Percentiles rank a stretch among this genome's conserved stretches.
phyloP scores from a whole-genome alignment of 768 basidiomycete genomes.

The Cubamyces sp. region DNA sequence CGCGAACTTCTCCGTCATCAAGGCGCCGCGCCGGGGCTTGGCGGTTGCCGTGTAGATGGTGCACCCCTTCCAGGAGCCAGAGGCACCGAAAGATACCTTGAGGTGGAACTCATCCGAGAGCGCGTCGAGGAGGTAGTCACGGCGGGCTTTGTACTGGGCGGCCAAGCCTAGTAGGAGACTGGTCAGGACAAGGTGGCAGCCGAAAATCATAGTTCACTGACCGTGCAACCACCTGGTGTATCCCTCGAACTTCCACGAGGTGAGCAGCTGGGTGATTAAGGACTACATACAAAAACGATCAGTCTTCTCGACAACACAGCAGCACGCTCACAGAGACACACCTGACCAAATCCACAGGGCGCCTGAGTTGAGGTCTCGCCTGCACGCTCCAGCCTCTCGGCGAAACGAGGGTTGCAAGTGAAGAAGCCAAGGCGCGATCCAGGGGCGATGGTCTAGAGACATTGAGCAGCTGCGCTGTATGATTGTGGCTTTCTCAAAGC shows the following conservation, averaged over 20 bases:
- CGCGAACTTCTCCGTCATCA: constrained; percentile 46
- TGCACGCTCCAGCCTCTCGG: constrained; percentile 72
- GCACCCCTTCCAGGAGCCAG: constrained; percentile 40
- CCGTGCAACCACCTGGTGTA: constrained; percentile 82
- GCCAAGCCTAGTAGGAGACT: constrained; percentile 45
- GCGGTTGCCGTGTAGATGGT: constrained; percentile 50
- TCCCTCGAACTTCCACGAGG: constrained; percentile 69
- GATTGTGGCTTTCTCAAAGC: not conserved
- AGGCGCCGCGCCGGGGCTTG: constrained; percentile 34
- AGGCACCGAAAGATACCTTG: constrained; percentile 34
- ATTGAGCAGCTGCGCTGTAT: not conserved
- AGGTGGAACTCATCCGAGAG: constrained; percentile 67
- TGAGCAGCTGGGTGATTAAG: constrained; percentile 62
- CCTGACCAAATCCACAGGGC: constrained; percentile 75
- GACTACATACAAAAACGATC: constrained; percentile 36
- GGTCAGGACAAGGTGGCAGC: not conserved
- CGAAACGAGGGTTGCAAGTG: constrained; percentile 75
- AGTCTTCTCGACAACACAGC: not conserved
- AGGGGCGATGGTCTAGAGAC: constrained; percentile 70
- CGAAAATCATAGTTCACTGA: constrained; percentile 21
- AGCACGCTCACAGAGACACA: constrained; percentile 26
- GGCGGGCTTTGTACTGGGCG: constrained; percentile 57
- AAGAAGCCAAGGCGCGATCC: constrained; percentile 82
- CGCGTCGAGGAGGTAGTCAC: constrained; percentile 67
- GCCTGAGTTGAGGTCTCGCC: constrained; percentile 71